Conservation (phyloP, 1,284 basidiomycete species). For the Schizophyllum amplum region DNA sequence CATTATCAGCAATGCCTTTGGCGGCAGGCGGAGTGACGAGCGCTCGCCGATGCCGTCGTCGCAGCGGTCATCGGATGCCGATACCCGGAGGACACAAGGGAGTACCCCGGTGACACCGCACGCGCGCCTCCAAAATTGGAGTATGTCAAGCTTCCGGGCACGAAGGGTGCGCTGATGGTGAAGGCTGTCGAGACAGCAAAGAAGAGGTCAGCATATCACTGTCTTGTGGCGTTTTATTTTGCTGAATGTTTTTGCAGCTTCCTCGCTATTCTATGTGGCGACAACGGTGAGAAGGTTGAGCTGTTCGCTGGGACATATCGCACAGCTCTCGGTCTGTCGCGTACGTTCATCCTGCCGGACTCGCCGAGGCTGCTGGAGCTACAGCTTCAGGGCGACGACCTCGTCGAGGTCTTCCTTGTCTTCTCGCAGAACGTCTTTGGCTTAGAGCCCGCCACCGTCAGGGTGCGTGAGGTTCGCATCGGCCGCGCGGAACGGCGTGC, state of each 20-base stretch:
- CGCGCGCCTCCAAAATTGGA: slow-evolving; percentile 74
- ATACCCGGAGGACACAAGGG: slow-evolving; percentile 26
- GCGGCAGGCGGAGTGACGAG: slow-evolving; percentile 47
- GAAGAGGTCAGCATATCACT: slow-evolving; percentile 59
- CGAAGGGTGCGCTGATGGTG: slow-evolving; percentile 73
- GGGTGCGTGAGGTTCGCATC: slow-evolving; percentile 84
- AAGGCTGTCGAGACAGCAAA: slow-evolving; percentile 81
- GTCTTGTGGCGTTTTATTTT: background rate
- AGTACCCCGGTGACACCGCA: slow-evolving; percentile 27
- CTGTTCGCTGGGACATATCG: slow-evolving; percentile 81
- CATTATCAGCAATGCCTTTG: slow-evolving; percentile 58
- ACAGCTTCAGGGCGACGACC: slow-evolving; percentile 84
- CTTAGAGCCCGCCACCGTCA: slow-evolving; percentile 80
- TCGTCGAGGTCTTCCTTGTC: slow-evolving; percentile 82
- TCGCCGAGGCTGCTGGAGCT: slow-evolving; percentile 79
- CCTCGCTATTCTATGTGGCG: slow-evolving; percentile 84
- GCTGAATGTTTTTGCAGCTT: slow-evolving; percentile 41
- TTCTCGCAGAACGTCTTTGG: slow-evolving; percentile 87
- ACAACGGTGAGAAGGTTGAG: slow-evolving; percentile 86
- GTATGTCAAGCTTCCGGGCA: slow-evolving; percentile 86
- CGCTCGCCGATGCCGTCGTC: slow-evolving; percentile 24
- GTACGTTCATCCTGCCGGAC: slow-evolving; percentile 84
- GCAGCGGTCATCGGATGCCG: slow-evolving; percentile 24
- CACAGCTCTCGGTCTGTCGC: slow-evolving; percentile 69
- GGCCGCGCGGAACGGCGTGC: slow-evolving; percentile 79